Conservation (phyloP, 345 rosid species). For the Acer yangbiense region DNA sequence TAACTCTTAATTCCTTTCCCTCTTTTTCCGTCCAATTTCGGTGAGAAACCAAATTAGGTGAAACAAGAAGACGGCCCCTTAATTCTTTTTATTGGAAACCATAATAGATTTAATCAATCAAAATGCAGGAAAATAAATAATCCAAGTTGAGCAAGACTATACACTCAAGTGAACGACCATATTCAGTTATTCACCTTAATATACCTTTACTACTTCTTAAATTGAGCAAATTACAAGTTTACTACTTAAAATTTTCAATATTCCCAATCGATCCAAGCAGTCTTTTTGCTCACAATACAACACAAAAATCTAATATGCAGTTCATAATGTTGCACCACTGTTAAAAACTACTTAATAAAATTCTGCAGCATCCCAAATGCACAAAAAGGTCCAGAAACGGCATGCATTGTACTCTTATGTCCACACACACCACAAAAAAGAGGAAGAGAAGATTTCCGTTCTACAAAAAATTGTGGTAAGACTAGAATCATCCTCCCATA, state of each 20-base stretch:
- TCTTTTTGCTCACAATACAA: too few relatives aligned
- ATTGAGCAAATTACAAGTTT: neutral
- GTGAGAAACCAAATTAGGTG: too few relatives aligned
- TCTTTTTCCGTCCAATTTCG: too few relatives aligned
- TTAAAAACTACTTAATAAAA: too few relatives aligned
- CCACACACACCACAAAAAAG: neutral
- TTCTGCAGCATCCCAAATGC: too few relatives aligned
- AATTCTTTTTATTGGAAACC: neutral
- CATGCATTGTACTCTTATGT: too few relatives aligned
- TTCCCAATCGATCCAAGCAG: neutral
- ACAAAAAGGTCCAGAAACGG: too few relatives aligned
- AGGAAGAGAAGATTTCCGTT: neutral
- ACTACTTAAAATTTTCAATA: neutral
- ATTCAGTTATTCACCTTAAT: neutral
- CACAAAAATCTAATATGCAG: too few relatives aligned
- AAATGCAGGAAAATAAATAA: neutral
- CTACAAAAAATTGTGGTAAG: neutral
- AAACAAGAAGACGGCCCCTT: neutral
- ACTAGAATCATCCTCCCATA: neutral
- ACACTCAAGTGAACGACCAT: neutral
- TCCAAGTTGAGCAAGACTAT: neutral
- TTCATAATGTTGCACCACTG: too few relatives aligned
- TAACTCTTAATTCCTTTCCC: too few relatives aligned
- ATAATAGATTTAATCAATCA: neutral
- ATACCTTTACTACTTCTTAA: neutral